Evolutionary conservation across 768 basidiomycete species (phyloP), one percentile per base, ranked within the genome.

Genomic region (Boletus vinaceobasis): DNA sequence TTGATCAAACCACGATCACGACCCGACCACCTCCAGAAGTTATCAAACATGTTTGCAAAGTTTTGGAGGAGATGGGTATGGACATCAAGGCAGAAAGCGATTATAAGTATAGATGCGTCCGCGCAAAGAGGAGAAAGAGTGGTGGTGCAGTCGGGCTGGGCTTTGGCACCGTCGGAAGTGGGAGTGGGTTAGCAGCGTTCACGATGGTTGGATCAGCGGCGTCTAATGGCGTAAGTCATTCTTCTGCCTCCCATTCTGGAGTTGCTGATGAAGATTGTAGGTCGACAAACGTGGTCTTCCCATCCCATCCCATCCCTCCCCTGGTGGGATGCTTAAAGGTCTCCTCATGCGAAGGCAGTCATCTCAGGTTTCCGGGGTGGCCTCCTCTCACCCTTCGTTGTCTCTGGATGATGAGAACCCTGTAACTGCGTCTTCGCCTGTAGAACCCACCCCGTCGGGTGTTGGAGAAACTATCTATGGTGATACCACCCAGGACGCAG

Each of bases 201-300:
- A 85, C 81, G 19, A 83, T 93, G 77, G 77, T 84, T 7, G 89
- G 91, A 33, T 87, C 85, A 48, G 91, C 93, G 8, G 91, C 87
- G 54, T 87, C 88, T 38, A 90, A 89, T 67, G 90, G 90, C 71
- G 93, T 95, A 67, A 62, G 90, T 84, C 14, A 32, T 36, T 13
- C 5, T 48, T 39, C 32, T 32, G 2, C 38, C 2, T 31, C 6
- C 26, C 5, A 8, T 63, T 56, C 21, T 54, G 35, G 46, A 37
- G 33, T 49, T 19, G 49, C 52, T 57, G 43, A 64, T 4, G 45
- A 46, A 36, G 44, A 36, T 40, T 57, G 14, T 56, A 95, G 93
- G 87, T 92, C 57, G 93, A 97, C 71, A 90, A 85, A 65, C 88
- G 93, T 39, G 94, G 94, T 32, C 71, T 96, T 7, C 94, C 94